Evolutionary conservation across 768 basidiomycete genomes (phyloP), one percentile per base, ranked within the genome.

Genomic region (Trametes punicea): DNA sequence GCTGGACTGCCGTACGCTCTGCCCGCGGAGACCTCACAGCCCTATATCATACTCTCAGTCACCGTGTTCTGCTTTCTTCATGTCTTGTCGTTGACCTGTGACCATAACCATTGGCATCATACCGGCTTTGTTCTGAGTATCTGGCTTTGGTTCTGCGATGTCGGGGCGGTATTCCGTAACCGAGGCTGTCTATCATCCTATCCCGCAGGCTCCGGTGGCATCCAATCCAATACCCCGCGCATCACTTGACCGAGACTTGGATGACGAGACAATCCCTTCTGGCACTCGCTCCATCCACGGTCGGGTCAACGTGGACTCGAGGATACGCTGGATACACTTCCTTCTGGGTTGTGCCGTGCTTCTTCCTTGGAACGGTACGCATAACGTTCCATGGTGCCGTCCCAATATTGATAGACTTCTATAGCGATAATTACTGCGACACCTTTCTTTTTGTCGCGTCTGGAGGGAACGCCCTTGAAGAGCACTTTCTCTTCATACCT

Each of bases 301-400:
- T 11, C 46, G 18, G 20, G 40, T 33, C 15, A 21, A 33, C 18
- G 56, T 49, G 8, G 77, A 82, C 57, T 39, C 71, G 39, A 75
- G 73, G 42, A 77, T 85, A 63, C 70, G 73, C 46, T 86, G 85
- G 83, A 79, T 85, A 38, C 79, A 84, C 62, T 88, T 90, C 61
- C 69, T 88, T 21, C 70, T 94, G 16, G 92, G 93, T 2, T 86
- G 86, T 54, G 87, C 90, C 18, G 80, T 87, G 3, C 77, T 97
- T 6, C 71, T 97, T 16, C 86, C 90, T 26, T 97, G 93, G 93
- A 96, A 94, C 66, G 92, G 93, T 93, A 68, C 15, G 29, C 55
- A 10, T 31, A 18, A 44, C 29, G 15, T 13, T 40, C 26, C 41
- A 25, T 42, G 6, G 31, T 31, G 31, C 51, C 41, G 8, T 26